A percentile compares a stretch with the other conserved stretches of the same genome.
Conservation (phyloP, 2,329 filamentous ascomycete species). For the Leptographium radiaticola region DNA sequence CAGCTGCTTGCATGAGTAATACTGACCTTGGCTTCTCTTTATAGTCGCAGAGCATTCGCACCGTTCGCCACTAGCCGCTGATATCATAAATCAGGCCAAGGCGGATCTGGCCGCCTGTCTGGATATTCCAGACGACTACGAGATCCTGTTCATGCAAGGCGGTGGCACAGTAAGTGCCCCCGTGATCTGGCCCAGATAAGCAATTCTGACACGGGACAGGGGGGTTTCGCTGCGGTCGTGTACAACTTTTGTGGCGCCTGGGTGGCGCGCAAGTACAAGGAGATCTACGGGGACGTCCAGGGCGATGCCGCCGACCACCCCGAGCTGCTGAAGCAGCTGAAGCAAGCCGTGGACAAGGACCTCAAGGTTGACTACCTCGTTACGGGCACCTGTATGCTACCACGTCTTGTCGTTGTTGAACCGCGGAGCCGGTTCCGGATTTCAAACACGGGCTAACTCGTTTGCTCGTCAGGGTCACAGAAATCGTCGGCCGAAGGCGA, state of each 20-base stretch:
- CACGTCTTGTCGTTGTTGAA: background rate
- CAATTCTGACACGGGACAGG: background rate
- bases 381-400: slow-evolving; percentile 56
- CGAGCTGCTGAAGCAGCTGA: background rate
- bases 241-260: slow-evolving; percentile 78
- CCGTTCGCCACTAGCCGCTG: slow-evolving; percentile 63
- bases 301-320: slow-evolving; percentile 12
- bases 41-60: slow-evolving; percentile 74
- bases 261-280: slow-evolving; percentile 55
- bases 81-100: slow-evolving; percentile 70
- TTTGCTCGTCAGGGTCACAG: slow-evolving; percentile 38
- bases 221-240: slow-evolving; percentile 70
- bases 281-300: background rate
- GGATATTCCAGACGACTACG: slow-evolving; percentile 71
- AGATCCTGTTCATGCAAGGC: slow-evolving; percentile 77
- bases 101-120: slow-evolving; percentile 59
- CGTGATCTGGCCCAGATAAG: background rate
- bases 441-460: background rate
- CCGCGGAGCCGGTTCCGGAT: background rate
- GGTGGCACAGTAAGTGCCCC: slow-evolving; percentile 47
- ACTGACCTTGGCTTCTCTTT: background rate
- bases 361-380: slow-evolving; percentile 81
- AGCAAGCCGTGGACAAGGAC: slow-evolving; percentile 30
- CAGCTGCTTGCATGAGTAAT: background rate
- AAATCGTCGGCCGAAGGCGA: slow-evolving; percentile 79